Evolutionary conservation across 768 basidiomycete species (phyloP).

Genomic region (Leccinum subgranulosum): DNA sequence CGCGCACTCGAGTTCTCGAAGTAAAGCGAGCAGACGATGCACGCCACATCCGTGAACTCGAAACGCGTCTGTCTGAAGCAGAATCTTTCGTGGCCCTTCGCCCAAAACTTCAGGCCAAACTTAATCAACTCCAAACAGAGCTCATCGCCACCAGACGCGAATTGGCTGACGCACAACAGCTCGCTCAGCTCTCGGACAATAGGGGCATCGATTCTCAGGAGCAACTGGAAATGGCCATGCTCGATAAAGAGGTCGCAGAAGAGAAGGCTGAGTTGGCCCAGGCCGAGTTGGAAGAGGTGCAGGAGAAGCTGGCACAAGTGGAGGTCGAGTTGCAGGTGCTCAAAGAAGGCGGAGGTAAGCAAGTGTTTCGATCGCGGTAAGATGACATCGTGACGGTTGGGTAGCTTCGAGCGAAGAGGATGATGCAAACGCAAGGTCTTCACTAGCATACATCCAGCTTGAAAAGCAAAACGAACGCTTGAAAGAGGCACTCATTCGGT

Average conservation of each 20-base stretch:
- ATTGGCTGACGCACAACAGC: conserved; percentile 71
- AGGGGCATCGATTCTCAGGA: conserved; percentile 79
- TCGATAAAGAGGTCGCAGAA: conserved; percentile 97
- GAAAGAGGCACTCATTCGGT: conserved; percentile 92
- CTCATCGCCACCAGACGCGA: conserved; percentile 73
- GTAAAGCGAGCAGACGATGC: conserved; percentile 84
- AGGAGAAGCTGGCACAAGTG: conserved; percentile 71
- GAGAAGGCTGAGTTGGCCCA: conserved; percentile 83
- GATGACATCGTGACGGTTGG: conserved; percentile 3
- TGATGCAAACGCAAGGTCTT: conserved; percentile 45
- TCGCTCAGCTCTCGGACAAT: conserved; percentile 67
- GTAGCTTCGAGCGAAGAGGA: conserved; percentile 27
- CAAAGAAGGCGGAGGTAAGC: conserved; percentile 49
- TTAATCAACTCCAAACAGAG: conserved; percentile 77
- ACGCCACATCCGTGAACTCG: conserved; percentile 78
- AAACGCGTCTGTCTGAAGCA: conserved; percentile 79
- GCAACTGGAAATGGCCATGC: conserved; percentile 89
- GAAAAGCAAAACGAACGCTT: conserved; percentile 96
- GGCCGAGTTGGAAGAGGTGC: conserved; percentile 71
- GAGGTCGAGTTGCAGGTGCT: conserved; percentile 84
- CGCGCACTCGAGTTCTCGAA: conserved; percentile 83
- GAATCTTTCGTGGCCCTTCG: conserved; percentile 78
- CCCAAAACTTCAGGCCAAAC: conserved; percentile 90
- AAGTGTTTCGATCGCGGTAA: background rate
- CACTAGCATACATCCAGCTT: conserved; percentile 75